Percentiles rank a stretch among this genome's conserved stretches.
Conservation (phyloP, 2,329 filamentous ascomycete genomes). For the Colletotrichum ledebouriae region DNA sequence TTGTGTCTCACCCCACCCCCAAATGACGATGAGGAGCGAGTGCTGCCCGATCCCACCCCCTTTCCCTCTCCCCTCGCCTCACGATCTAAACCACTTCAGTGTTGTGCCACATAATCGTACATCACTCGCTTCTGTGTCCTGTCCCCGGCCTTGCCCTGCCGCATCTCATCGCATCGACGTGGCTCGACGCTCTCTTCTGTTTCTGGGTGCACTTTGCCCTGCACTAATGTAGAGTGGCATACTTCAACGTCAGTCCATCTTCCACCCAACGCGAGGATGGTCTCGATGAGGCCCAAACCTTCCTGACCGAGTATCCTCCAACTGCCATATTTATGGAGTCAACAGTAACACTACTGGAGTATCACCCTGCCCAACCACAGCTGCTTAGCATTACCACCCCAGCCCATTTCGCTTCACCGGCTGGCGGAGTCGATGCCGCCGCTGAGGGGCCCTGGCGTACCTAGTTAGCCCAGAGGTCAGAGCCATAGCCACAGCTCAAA, state of each 20-base stretch:
- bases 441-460: slow-evolving; percentile 37
- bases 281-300: slow-evolving; percentile 41
- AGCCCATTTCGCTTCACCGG: slow-evolving; percentile 41
- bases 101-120: slow-evolving; percentile 22
- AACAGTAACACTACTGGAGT: not conserved
- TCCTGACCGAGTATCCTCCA: slow-evolving; percentile 40
- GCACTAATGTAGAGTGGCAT: slow-evolving; percentile 18
- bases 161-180: slow-evolving; percentile 42
- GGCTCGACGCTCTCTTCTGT: slow-evolving; percentile 37
- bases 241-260: slow-evolving; percentile 36
- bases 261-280: slow-evolving; percentile 31
- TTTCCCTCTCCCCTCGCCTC: slow-evolving; percentile 23
- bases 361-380: slow-evolving; percentile 36
- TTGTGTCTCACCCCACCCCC: slow-evolving; percentile 27
- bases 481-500: slow-evolving; percentile 8
- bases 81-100: slow-evolving; percentile 37
- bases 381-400: slow-evolving; percentile 37
- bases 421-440: slow-evolving; percentile 42
- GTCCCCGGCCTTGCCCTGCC: slow-evolving; percentile 38
- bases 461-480: slow-evolving; percentile 20
- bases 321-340: slow-evolving; percentile 31
- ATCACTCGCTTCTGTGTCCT: slow-evolving; percentile 32
- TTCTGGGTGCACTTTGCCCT: slow-evolving; percentile 9
- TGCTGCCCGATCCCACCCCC: slow-evolving; percentile 41
- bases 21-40: slow-evolving; percentile 37